These are phyloP conservation scores for Geotrichum candidum DNA, from an alignment of 1,139 yeast species.

Conservation along the genomic window DNA sequence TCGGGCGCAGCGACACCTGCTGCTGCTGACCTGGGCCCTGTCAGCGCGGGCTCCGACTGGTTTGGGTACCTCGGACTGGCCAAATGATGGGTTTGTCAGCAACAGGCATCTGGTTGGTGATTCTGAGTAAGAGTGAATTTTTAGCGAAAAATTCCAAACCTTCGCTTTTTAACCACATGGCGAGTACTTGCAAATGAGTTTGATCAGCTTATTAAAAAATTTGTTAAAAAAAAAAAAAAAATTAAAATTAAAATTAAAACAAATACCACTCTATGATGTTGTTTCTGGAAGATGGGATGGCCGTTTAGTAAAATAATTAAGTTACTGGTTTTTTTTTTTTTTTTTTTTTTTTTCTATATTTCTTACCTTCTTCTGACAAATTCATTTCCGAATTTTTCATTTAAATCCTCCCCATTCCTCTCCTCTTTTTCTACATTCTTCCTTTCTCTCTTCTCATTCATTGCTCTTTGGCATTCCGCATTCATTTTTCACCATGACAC, in stretches of 20 bases:
- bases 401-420: neutral
- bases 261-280: neutral
- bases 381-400: neutral
- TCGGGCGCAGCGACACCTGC: too few relatives aligned
- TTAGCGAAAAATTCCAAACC: too few relatives aligned
- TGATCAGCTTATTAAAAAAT: too few relatives aligned
- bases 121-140: too few relatives aligned
- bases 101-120: too few relatives aligned
- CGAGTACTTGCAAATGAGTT: neutral
- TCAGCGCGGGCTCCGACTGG: neutral
- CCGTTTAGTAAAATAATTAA: too few relatives aligned
- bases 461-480: slow-evolving; percentile 1
- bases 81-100: neutral
- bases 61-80: neutral
- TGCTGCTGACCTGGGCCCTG: too few relatives aligned
- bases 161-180: too few relatives aligned
- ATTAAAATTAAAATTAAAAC: neutral
- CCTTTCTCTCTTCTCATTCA: slow-evolving; percentile 3
- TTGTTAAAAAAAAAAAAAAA: neutral
- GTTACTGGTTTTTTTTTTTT: neutral
- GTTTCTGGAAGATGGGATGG: too few relatives aligned
- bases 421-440: slow-evolving; percentile 3
- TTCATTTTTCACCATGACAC: slow-evolving; percentile 1
- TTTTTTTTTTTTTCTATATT: neutral
- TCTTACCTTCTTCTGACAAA: neutral